Conservation (phyloP, 139 green algal species). For the Closterium sp. region DNA sequence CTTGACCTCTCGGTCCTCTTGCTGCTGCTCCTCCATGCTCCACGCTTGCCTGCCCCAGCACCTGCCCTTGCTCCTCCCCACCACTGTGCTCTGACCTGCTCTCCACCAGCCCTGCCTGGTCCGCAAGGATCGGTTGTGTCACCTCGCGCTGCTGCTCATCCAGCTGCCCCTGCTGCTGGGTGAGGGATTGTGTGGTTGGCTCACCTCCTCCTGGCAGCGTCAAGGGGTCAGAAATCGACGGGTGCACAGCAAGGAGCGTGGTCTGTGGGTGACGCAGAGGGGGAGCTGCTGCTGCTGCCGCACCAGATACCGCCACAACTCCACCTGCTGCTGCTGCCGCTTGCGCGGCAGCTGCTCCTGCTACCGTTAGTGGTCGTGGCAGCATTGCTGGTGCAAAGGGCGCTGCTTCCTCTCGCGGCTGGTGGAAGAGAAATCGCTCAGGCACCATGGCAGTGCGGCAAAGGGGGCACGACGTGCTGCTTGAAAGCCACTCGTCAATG, state of each 20-base stretch:
- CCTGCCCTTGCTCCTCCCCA: not conserved
- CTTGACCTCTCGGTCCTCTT: not conserved
- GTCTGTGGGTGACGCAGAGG: not conserved
- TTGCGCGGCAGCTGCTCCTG: not conserved
- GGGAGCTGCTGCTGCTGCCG: not conserved
- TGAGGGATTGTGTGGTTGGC: not conserved
- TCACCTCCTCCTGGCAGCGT: not conserved
- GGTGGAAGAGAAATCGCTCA: not conserved
- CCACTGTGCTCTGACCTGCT: not conserved
- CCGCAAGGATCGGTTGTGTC: not conserved
- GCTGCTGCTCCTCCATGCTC: not conserved
- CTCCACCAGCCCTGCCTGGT: not conserved
- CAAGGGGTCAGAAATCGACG: not conserved
- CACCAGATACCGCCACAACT: not conserved
- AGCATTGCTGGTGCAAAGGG: not conserved
- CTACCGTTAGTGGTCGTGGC: not conserved
- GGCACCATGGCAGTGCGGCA: not conserved
- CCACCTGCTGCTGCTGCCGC: not conserved
- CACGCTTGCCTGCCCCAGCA: not conserved
- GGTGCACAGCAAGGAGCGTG: not conserved
- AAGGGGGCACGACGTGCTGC: not conserved
- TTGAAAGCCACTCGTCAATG: not conserved
- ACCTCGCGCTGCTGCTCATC: not conserved
- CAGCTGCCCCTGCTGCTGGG: not conserved
- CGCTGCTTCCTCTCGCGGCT: not conserved